phyloP scores from a whole-genome alignment of 768 basidiomycete species.

The Cyclocybe cylindracea region DNA sequence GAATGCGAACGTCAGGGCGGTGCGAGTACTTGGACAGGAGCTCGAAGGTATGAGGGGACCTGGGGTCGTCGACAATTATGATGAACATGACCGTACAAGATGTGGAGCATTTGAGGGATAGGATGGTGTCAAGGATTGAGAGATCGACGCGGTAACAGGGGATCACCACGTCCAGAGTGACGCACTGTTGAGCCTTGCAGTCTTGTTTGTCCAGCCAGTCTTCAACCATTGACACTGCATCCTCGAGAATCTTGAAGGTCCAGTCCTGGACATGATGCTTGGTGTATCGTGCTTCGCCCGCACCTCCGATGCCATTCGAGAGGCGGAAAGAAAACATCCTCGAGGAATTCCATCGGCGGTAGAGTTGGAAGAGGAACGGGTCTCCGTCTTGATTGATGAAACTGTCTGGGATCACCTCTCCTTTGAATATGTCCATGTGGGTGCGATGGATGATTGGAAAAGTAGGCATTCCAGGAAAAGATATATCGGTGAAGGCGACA shows the following conservation, averaged over 20 bases:
- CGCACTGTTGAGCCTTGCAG: constrained; percentile 26
- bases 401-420: constrained; percentile 47
- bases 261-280: constrained; percentile 46
- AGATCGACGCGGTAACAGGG: constrained; percentile 58
- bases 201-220: constrained; percentile 33
- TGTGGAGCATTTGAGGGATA: constrained; percentile 41
- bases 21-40: constrained; percentile 40
- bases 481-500: constrained; percentile 54
- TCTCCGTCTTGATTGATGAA: constrained; percentile 65
- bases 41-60: constrained; percentile 35
- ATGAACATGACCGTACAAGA: constrained; percentile 55
- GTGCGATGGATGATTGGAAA: constrained; percentile 58
- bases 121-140: constrained; percentile 41
- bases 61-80: constrained; percentile 58
- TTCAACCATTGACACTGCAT: constrained; percentile 36
- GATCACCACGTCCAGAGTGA: constrained; percentile 57
- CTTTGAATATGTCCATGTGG: constrained; percentile 57
- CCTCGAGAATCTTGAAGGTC: constrained; percentile 48
- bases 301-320: constrained; percentile 48
- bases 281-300: constrained; percentile 43
- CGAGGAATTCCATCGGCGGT: constrained; percentile 55
- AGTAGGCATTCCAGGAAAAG: constrained; percentile 63
- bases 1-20: constrained; percentile 54
- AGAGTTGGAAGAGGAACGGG: constrained; percentile 60
- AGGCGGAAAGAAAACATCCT: constrained; percentile 44